Evolutionary conservation across 805 yeast species (phyloP).

Genomic region (Tetrapisispora arboricola): DNA sequence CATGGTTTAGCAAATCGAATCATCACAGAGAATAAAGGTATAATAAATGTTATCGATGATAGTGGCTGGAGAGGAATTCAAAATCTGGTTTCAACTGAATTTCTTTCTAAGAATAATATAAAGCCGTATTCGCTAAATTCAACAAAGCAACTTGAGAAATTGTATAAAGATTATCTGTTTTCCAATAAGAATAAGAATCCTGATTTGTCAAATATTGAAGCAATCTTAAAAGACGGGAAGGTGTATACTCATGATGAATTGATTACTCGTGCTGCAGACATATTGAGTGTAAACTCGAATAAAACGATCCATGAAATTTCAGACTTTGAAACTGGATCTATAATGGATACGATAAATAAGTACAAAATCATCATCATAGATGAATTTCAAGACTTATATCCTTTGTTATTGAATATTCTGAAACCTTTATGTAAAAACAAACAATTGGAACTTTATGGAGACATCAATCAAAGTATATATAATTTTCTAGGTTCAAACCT

Average conservation of each 20-base stretch:
- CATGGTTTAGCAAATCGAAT: conserved; percentile 51
- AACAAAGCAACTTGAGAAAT: conserved; percentile 13
- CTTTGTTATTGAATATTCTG: conserved; percentile 38
- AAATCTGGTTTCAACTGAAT: conserved; percentile 25
- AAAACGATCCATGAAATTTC: too few relatives aligned
- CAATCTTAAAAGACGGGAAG: conserved; percentile 28
- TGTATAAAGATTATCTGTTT: conserved; percentile 13
- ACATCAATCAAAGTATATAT: conserved; percentile 60
- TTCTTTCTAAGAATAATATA: conserved; percentile 7
- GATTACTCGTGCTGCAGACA: conserved; percentile 15
- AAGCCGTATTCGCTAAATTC: conserved; percentile 3
- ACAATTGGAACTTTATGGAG: conserved; percentile 62
- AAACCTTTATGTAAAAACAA: conserved; percentile 29
- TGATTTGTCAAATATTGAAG: conserved; percentile 2
- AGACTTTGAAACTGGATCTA: conserved; percentile 3
- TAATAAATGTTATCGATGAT: conserved; percentile 42
- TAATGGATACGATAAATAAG: conserved; percentile 8
- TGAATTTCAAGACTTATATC: conserved; percentile 65
- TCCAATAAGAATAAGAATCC: not conserved
- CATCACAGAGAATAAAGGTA: conserved; percentile 32
- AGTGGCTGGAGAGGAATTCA: conserved; percentile 40
- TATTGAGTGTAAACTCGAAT: conserved; percentile 5
- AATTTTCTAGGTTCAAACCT: conserved; percentile 50
- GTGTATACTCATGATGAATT: conserved; percentile 27
- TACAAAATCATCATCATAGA: conserved; percentile 47